These are phyloP conservation scores for Lomentospora prolificans DNA, from an alignment of 2,329 filamentous ascomycete species.

Conservation along the genomic window DNA sequence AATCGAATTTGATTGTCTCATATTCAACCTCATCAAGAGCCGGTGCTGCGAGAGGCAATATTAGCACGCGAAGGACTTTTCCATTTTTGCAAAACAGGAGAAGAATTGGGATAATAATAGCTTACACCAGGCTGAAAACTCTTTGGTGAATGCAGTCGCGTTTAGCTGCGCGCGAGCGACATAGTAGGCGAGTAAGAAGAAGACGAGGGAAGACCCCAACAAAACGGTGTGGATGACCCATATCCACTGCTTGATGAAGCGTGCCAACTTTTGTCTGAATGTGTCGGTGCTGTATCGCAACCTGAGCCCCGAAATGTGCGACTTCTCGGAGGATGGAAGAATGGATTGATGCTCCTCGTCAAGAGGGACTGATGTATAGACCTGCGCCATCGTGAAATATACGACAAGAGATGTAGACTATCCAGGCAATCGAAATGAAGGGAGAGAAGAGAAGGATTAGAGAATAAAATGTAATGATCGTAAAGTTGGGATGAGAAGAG, in stretches of 20 bases:
- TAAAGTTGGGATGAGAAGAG: too few relatives aligned
- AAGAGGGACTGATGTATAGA: slow-evolving; percentile 11
- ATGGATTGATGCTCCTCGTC: slow-evolving; percentile 13
- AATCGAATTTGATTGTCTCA: slow-evolving; percentile 37
- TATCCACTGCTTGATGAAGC: slow-evolving; percentile 23
- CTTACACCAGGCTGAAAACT: slow-evolving; percentile 36
- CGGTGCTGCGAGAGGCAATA: slow-evolving; percentile 27
- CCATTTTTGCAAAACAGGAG: too few relatives aligned
- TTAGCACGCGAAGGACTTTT: slow-evolving; percentile 13
- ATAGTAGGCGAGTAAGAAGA: slow-evolving; percentile 31
- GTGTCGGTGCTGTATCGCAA: slow-evolving; percentile 14
- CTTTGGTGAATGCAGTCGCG: slow-evolving; percentile 23
- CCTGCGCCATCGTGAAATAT: slow-evolving; percentile 11
- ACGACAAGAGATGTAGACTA: neutral
- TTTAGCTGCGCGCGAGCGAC: slow-evolving; percentile 21
- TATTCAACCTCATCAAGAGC: slow-evolving; percentile 37
- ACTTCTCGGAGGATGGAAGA: neutral
- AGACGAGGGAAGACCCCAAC: slow-evolving; percentile 26
- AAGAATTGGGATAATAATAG: neutral
- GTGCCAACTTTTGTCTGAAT: slow-evolving; percentile 13
- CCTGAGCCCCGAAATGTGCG: neutral
- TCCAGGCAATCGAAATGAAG: neutral
- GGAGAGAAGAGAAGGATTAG: neutral
- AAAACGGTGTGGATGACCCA: slow-evolving; percentile 31
- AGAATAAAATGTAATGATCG: too few relatives aligned